Evolutionary conservation across 1,284 basidiomycete genomes (phyloP).

Genomic region (Mycosarcoma mackinlayi): DNA sequence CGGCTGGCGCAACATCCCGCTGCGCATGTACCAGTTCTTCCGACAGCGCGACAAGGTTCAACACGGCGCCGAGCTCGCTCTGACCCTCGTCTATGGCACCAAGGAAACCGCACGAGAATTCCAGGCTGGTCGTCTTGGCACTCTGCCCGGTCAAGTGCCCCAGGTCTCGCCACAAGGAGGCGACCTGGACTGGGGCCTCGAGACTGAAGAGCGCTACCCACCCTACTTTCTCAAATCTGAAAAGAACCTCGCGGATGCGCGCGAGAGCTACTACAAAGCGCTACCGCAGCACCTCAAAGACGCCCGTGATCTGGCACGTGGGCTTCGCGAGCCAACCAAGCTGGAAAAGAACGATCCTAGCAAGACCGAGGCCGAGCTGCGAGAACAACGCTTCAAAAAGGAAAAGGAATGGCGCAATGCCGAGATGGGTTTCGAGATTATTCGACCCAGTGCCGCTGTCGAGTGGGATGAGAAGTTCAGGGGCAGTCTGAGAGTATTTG

Average conservation of each 20-base stretch:
- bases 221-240: slow-evolving; percentile 75
- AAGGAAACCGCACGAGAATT: slow-evolving; percentile 74
- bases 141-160: slow-evolving; percentile 26
- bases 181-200: slow-evolving; percentile 81
- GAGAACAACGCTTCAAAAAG: slow-evolving; percentile 72
- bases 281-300: slow-evolving; percentile 78
- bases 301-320: slow-evolving; percentile 80
- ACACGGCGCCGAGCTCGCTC: slow-evolving; percentile 83
- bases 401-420: slow-evolving; percentile 85
- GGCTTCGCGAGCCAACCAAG: slow-evolving; percentile 84
- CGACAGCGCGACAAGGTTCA: slow-evolving; percentile 84
- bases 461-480: slow-evolving; percentile 82
- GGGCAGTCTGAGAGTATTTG: slow-evolving; percentile 74
- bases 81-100: slow-evolving; percentile 76
- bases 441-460: slow-evolving; percentile 75
- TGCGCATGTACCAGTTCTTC: slow-evolving; percentile 92
- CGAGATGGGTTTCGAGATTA: slow-evolving; percentile 80
- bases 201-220: slow-evolving; percentile 78
- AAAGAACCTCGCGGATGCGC: slow-evolving; percentile 76
- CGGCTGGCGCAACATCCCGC: slow-evolving; percentile 86
- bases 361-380: slow-evolving; percentile 85
- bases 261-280: slow-evolving; percentile 81
- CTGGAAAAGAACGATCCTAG: slow-evolving; percentile 84
- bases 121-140: slow-evolving; percentile 52
- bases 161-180: slow-evolving; percentile 61